A percentile compares a stretch with the other conserved stretches of the same genome.
Conservation (phyloP, 2,329 filamentous ascomycete species). For the Fusarium odoratissimum region DNA sequence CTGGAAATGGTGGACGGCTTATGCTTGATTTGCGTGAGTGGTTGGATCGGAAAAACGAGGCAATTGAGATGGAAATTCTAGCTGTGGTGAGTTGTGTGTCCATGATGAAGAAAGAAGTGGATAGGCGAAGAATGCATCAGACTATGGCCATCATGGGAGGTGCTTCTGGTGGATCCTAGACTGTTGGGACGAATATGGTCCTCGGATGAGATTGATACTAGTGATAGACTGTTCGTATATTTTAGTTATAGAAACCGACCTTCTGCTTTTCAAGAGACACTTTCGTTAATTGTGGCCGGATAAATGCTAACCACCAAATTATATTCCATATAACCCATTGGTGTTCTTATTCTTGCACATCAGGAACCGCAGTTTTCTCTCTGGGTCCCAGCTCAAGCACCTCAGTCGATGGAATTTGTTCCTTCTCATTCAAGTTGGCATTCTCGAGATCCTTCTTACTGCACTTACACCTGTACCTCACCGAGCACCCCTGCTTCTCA, state of each 20-base stretch:
- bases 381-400: constrained; percentile 36
- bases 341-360: constrained; percentile 33
- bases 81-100: constrained; percentile 66
- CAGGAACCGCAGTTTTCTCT: constrained; percentile 43
- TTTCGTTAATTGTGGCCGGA: background rate
- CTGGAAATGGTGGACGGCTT: constrained; percentile 64
- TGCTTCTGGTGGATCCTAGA: constrained; percentile 27
- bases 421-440: constrained; percentile 45
- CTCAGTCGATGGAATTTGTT: constrained; percentile 41
- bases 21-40: constrained; percentile 56
- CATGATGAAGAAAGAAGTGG: constrained; percentile 75
- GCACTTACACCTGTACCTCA: constrained; percentile 57
- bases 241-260: background rate
- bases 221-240: background rate
- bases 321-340: background rate
- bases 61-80: constrained; percentile 59
- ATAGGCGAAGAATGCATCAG: constrained; percentile 66
- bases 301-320: background rate
- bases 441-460: constrained; percentile 53
- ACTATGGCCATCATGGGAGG: constrained; percentile 56
- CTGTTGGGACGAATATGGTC: background rate
- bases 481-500: constrained; percentile 48
- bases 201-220: constrained; percentile 1
- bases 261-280: background rate
- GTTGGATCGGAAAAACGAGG: constrained; percentile 49